Evolutionary conservation across 306 rosid genomes (phyloP), one percentile per base, ranked within the genome.

Genomic region (Sicyos baderoa): DNA sequence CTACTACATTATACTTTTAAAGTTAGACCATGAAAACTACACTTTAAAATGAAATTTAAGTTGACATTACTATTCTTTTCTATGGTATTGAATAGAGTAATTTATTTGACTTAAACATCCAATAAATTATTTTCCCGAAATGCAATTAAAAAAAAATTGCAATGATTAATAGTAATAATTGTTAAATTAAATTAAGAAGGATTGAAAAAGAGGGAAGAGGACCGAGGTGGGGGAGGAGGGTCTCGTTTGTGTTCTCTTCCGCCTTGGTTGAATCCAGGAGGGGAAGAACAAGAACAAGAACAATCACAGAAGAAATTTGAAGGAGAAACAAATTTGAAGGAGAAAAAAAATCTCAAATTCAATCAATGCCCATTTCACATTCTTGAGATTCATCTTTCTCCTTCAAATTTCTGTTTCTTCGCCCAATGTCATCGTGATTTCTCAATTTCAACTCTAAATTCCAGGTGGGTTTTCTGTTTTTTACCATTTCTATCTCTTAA

Each of bases 401-500:
- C 8, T 78, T 75, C 71, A 49, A 27, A 50, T 73, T 62, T 10
- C 29, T 19, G 53, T 45, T 27, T 55, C 42, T 45, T 55, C 49
- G 22, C 54, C 13, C 72, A 50, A 75, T 49, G 18, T n/a, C 32
- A 49, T 61, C 32, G 52, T 45, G 74, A 64, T 68, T 25, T 29
- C 54, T 47, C 11, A 47, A 45, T 42, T 74, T 64, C 57, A 59
- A 57, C 48, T 10, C 10, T 2, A 45, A 37, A 23, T 79, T 37
- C 17, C 49, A 61, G 84, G 82, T 83, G 58, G 71, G 75, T 54
- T 72, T 32, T 75, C 25, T 77, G 7, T 60, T 15, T 18, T 45
- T 17, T 32, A 3, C 21, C 23, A 2, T 67, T 23, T 48, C 4
- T 27, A 27, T 48, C 12, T 65, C 21, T 67, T 13, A 7, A 45